Conservation (phyloP, 257 asterid genomes). For the Cinchona pubescens region DNA sequence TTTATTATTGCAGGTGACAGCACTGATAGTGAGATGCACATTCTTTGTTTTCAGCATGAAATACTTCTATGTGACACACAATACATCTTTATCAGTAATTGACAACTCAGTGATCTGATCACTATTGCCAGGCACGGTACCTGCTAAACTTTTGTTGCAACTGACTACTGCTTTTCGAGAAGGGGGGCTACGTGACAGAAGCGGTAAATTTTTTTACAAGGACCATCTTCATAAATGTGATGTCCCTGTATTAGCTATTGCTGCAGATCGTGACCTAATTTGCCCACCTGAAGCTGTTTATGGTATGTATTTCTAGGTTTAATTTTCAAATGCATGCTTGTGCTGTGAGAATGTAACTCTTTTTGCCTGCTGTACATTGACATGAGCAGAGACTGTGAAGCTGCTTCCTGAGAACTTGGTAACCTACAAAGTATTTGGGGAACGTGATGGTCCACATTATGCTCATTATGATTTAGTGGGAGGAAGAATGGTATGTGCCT, state of each 20-base stretch:
- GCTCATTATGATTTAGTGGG: conserved; percentile 99
- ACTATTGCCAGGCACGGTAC: conserved; percentile 69
- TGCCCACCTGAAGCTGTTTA: conserved; percentile 95
- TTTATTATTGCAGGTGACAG: too few relatives aligned
- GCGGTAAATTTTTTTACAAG: conserved; percentile 70
- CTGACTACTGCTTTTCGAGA: conserved; percentile 78
- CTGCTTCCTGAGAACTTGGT: conserved; percentile 67
- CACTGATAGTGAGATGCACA: too few relatives aligned
- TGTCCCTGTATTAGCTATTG: conserved; percentile 81
- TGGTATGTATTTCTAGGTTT: conserved; percentile 41
- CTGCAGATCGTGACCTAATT: conserved; percentile 89
- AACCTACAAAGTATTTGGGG: conserved; percentile 77
- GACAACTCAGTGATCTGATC: not conserved
- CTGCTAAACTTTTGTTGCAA: conserved; percentile 81
- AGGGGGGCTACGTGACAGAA: conserved; percentile 87
- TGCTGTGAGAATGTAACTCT: conserved; percentile 8
- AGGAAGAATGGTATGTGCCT: conserved; percentile 64
- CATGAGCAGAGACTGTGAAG: conserved; percentile 68
- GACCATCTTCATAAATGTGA: conserved; percentile 64
- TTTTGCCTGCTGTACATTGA: conserved; percentile 15
- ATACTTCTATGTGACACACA: too few relatives aligned
- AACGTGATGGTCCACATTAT: conserved; percentile 79
- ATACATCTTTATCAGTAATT: not conserved
- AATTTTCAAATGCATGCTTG: not conserved
- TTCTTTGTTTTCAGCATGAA: too few relatives aligned